Base-by-base conservation (phyloP, 768 basidiomycete species). In the Tulasnella sp. region DNA sequence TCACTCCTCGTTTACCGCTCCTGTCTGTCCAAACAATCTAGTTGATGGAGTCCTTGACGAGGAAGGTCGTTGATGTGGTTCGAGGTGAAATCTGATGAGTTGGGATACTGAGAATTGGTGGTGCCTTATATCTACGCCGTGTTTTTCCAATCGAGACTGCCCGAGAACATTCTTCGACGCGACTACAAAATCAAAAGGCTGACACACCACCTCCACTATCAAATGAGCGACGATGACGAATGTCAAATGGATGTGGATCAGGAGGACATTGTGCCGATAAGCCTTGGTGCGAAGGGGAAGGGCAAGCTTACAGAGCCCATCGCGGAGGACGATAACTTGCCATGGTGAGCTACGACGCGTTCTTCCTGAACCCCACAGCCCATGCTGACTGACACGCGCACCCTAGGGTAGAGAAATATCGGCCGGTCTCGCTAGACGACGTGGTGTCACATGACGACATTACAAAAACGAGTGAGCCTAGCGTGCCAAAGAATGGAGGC, bases 391-490 rank as follows among this genome's bases (percentile, higher is more conserved):
- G 15, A 43, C 29, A 27, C 24, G 15, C 42, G 12, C 44, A 9
- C 12, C 45, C 46, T 63, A 94, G 94, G 94, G 96, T 98, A 38
- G 94, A 99, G 71, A 97, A 98, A 72, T 98, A 97, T 73, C 75
- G 96, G 55, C 96, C 96, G 11, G 85, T 84, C 8, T 85, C 86
- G 2, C 73, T 99, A 59, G 84, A 86, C 65, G 96, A 98, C 65
- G 91, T 99, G 21, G 96, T 99, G 7, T 94, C 94, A 0, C 96
- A 99, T 68, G 84, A 87, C 64, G 92, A 96, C 68, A 98, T 98
- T 64, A 97, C 86, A 1, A 80, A 75, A 48, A 99, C 96, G 7
- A 97, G 96, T 98, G 24, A 66, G 85, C 73, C 51, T 29, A 43
- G 12, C 42, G 17, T 22, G n/a, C n/a, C n/a, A n/a, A n/a, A n/a